These are phyloP conservation scores for Yueomyces sp. DNA, from an alignment of 1,139 yeast species.

Conservation along the genomic window DNA sequence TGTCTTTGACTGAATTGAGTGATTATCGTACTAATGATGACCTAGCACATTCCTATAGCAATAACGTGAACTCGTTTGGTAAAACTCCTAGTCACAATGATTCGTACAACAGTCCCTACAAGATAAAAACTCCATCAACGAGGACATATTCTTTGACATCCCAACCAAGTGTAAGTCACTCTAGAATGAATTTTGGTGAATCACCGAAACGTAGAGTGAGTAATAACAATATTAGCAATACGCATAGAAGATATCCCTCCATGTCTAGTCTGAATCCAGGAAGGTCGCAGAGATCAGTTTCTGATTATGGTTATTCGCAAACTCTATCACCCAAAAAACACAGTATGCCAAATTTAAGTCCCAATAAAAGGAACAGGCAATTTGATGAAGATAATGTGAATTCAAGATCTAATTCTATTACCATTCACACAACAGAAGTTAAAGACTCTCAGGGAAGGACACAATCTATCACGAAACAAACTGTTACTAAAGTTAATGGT, in stretches of 20 bases:
- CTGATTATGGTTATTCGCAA: background rate
- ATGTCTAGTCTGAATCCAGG: background rate
- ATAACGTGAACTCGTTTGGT: background rate
- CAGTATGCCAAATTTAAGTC: background rate
- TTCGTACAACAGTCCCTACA: background rate
- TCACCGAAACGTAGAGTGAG: background rate
- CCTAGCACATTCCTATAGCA: background rate
- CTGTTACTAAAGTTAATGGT: constrained; percentile 21
- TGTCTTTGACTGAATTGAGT: background rate
- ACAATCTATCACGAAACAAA: constrained; percentile 20
- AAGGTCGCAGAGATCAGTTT: background rate
- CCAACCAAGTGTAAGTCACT: constrained; percentile 1
- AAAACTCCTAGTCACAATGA: background rate
- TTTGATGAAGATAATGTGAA: constrained; percentile 1
- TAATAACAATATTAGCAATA: background rate
- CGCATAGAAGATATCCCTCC: background rate
- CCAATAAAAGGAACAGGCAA: background rate
- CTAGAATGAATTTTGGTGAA: background rate
- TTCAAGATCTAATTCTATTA: constrained; percentile 20
- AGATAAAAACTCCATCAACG: background rate
- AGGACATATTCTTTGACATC: constrained; percentile 8
- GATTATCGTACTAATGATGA: background rate
- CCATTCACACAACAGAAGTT: constrained; percentile 20
- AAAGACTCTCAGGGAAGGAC: constrained; percentile 22
- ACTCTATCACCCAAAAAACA: background rate